Evolutionary conservation across 805 yeast species (phyloP).

Genomic region (Spathaspora hagerdaliae): DNA sequence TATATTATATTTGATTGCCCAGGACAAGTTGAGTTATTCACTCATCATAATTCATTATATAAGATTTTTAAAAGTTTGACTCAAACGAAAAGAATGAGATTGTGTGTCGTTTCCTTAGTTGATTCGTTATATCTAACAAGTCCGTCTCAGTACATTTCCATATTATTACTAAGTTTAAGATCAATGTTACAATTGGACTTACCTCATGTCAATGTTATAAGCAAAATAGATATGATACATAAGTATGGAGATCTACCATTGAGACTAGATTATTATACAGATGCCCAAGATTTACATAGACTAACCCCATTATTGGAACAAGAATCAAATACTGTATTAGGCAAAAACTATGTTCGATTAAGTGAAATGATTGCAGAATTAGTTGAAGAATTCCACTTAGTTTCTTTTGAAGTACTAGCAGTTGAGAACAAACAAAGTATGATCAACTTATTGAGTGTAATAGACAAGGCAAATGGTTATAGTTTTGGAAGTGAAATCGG

Average conservation of each 20-base stretch:
- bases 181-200: slow-evolving; percentile 90
- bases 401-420: slow-evolving; percentile 82
- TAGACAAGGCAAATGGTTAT: slow-evolving; percentile 93
- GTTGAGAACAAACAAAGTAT: slow-evolving; percentile 90
- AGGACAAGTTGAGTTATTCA: slow-evolving; percentile 93
- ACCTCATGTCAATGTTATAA: slow-evolving; percentile 90
- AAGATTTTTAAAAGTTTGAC: slow-evolving; percentile 59
- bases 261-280: slow-evolving; percentile 80
- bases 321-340: slow-evolving; percentile 66
- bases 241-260: slow-evolving; percentile 81
- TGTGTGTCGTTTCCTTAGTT: slow-evolving; percentile 81
- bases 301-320: slow-evolving; percentile 64
- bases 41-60: slow-evolving; percentile 76
- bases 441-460: slow-evolving; percentile 71
- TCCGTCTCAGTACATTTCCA: slow-evolving; percentile 86
- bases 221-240: slow-evolving; percentile 80
- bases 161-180: slow-evolving; percentile 73
- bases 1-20: slow-evolving; percentile 94
- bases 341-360: slow-evolving; percentile 58
- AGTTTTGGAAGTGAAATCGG: slow-evolving; percentile 91
- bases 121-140: slow-evolving; percentile 80
- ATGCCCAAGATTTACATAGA: slow-evolving; percentile 77
- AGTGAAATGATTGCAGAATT: slow-evolving; percentile 78
- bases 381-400: slow-evolving; percentile 82
- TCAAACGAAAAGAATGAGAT: slow-evolving; percentile 59